A percentile compares a stretch with the other conserved stretches of the same genome.
Evolutionary conservation across 768 basidiomycete genomes (phyloP).

Genomic region (Tricholoma matsutake): DNA sequence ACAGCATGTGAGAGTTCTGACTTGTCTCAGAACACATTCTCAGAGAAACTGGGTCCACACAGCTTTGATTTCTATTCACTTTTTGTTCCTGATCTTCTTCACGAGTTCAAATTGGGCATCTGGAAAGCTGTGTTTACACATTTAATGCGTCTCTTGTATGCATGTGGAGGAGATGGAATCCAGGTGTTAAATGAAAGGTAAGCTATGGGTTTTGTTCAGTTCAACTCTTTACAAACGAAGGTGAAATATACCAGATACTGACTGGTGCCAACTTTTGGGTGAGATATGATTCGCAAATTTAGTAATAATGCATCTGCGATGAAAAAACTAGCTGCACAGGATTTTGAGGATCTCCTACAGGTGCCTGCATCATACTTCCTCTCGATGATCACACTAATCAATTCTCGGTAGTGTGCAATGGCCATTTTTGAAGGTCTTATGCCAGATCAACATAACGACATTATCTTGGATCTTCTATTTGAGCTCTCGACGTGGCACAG

Average conservation of each 20-base stretch:
- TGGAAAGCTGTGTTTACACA: slow-evolving; percentile 23
- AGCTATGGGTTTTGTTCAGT: too few species aligned
- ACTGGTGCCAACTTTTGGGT: slow-evolving; percentile 10
- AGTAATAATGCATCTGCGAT: slow-evolving; percentile 17
- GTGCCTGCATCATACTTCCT: slow-evolving; percentile 2
- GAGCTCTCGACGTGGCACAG: slow-evolving; percentile 4
- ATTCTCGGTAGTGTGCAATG: background rate
- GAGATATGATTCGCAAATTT: slow-evolving; percentile 20
- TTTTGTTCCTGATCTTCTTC: slow-evolving; percentile 19
- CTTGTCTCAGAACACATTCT: background rate
- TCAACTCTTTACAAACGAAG: too few species aligned
- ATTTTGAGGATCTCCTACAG: slow-evolving; percentile 31
- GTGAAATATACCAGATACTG: too few species aligned
- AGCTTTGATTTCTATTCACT: background rate
- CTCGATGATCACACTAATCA: too few species aligned
- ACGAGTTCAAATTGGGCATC: slow-evolving; percentile 26
- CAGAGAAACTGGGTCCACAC: background rate
- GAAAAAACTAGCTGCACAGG: slow-evolving; percentile 11
- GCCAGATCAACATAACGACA: background rate
- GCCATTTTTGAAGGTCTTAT: background rate
- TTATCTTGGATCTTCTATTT: slow-evolving; percentile 2
- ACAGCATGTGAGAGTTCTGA: background rate
- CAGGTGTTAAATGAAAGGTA: slow-evolving; percentile 23
- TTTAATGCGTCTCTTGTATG: slow-evolving; percentile 25
- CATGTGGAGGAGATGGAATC: slow-evolving; percentile 11